Evolutionary conservation across 352 stramenopile species (phyloP).

Genomic region (Phytophthora podocarpi): DNA sequence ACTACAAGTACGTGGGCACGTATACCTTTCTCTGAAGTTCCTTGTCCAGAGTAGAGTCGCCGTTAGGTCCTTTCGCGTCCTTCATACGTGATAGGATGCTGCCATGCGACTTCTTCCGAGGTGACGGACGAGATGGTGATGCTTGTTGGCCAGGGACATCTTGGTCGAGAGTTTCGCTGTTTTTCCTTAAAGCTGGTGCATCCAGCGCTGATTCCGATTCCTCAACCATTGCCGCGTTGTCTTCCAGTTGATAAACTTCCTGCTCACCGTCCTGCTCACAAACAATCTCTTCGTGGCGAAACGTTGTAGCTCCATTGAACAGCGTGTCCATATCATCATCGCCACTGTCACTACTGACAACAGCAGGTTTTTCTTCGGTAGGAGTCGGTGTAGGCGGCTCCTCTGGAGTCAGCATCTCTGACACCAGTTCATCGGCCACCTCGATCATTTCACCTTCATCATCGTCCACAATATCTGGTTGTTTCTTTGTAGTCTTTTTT

Average conservation of each 20-base stretch:
- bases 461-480: conserved; percentile 37
- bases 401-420: conserved; percentile 37
- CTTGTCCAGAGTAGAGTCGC: background rate
- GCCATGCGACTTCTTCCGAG: conserved; percentile 7
- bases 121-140: conserved; percentile 1
- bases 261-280: conserved; percentile 33
- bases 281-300: conserved; percentile 40
- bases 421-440: conserved; percentile 44
- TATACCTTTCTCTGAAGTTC: conserved; percentile 25
- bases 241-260: conserved; percentile 12
- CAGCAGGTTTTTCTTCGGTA: conserved; percentile 10
- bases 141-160: background rate
- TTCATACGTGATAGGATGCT: conserved; percentile 28
- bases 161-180: background rate
- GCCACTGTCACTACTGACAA: conserved; percentile 26
- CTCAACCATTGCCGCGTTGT: conserved; percentile 1
- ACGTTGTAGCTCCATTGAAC: conserved; percentile 32
- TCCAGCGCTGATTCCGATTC: conserved; percentile 20
- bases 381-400: background rate
- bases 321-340: conserved; percentile 37
- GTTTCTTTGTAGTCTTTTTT: conserved; percentile 44
- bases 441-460: conserved; percentile 47
- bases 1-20: conserved; percentile 30
- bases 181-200: conserved; percentile 1
- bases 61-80: conserved; percentile 1